Evolutionary conservation across 192 early-diverging fungal genomes (phyloP).

Genomic region (Podila clonocystis): DNA sequence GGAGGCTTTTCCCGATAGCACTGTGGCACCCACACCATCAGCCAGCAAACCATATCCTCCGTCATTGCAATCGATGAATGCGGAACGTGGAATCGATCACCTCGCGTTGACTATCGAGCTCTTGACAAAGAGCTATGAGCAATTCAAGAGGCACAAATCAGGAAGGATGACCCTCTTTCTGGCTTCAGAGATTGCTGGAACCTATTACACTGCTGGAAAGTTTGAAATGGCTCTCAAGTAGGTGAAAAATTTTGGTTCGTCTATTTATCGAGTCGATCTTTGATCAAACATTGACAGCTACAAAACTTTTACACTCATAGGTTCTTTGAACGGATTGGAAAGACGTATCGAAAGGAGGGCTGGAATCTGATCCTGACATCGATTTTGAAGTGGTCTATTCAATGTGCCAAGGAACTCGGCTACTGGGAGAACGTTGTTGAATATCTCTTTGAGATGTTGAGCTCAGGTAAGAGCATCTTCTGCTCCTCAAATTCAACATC

Average conservation of each 20-base stretch:
- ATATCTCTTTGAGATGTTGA: slow-evolving; percentile 77
- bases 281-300: not conserved
- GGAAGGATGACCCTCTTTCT: slow-evolving; percentile 86
- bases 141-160: slow-evolving; percentile 78
- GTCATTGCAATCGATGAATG: slow-evolving; percentile 45
- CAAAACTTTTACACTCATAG: slow-evolving; percentile 10
- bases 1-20: slow-evolving; percentile 36
- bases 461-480: slow-evolving; percentile 42
- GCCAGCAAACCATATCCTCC: slow-evolving; percentile 49
- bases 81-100: slow-evolving; percentile 72
- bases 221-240: slow-evolving; percentile 85
- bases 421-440: slow-evolving; percentile 70
- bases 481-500: not conserved
- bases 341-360: slow-evolving; percentile 88
- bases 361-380: slow-evolving; percentile 79
- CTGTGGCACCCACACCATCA: slow-evolving; percentile 17
- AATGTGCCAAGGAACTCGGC: slow-evolving; percentile 76
- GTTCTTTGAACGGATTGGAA: slow-evolving; percentile 89
- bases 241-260: not conserved
- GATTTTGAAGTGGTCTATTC: slow-evolving; percentile 70
- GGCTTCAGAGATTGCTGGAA: slow-evolving; percentile 87
- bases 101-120: slow-evolving; percentile 79
- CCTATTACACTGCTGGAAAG: slow-evolving; percentile 80
- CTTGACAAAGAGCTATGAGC: slow-evolving; percentile 92
- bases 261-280: not conserved